Evolutionary conservation across 108 stramenopile genomes (phyloP).

Genomic region (Licmophora abbreviata): DNA sequence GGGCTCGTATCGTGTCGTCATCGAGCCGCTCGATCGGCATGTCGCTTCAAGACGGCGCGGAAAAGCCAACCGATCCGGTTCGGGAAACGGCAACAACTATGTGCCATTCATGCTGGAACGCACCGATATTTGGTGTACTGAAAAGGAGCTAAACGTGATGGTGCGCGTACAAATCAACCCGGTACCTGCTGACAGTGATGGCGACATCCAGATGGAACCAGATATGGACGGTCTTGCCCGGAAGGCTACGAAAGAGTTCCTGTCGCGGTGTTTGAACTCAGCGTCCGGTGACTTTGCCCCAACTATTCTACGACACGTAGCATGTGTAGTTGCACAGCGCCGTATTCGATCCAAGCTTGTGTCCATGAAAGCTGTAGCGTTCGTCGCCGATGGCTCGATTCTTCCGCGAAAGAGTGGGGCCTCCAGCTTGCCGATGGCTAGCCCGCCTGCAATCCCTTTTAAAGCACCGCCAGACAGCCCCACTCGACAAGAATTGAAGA

Average conservation of each 20-base stretch:
- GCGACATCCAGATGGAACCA: background rate
- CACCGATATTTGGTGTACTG: constrained; percentile 40
- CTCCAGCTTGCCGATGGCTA: constrained; percentile 59
- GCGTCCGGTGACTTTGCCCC: background rate
- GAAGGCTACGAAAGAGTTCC: background rate
- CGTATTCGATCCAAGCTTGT: constrained; percentile 33
- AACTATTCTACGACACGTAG: constrained; percentile 31
- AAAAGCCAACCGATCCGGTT: background rate
- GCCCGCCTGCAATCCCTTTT: constrained; percentile 71
- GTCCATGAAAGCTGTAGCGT: constrained; percentile 54
- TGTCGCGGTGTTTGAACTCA: background rate
- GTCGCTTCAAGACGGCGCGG: background rate
- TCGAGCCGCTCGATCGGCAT: constrained; percentile 1
- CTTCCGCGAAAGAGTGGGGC: constrained; percentile 78
- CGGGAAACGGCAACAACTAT: background rate
- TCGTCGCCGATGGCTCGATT: constrained; percentile 72
- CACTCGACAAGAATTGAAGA: constrained; percentile 22
- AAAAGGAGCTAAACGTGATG: constrained; percentile 16
- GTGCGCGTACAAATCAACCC: constrained; percentile 2
- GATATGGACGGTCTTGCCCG: background rate
- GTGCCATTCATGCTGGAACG: constrained; percentile 65
- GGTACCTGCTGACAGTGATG: background rate
- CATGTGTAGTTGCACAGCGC: constrained; percentile 53
- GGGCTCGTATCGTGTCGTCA: constrained; percentile 6
- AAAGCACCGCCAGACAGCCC: constrained; percentile 36